Evolutionary conservation across 176 grass and related monocot species (phyloP).

Genomic region (Musa beccarii): DNA sequence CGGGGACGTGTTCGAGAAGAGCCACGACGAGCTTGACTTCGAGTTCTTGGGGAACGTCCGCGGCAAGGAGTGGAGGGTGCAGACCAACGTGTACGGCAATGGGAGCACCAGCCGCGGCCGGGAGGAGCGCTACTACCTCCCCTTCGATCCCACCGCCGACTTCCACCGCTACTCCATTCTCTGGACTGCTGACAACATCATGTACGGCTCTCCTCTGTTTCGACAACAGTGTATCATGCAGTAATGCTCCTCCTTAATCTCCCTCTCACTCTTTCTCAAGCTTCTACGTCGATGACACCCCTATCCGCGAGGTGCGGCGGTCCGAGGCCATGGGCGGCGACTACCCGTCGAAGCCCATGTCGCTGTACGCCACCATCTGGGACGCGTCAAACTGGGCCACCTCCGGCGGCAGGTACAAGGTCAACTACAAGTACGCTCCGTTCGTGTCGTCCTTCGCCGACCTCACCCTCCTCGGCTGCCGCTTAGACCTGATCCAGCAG

Average conservation of each 20-base stretch:
- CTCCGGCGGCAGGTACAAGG: constrained; percentile 51
- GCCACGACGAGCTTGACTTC: constrained; percentile 83
- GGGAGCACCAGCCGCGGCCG: constrained; percentile 62
- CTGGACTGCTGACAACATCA: constrained; percentile 38
- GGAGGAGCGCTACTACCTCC: constrained; percentile 71
- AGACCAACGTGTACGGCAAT: constrained; percentile 89
- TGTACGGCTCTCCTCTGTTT: constrained; percentile 8
- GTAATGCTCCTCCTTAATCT: background rate
- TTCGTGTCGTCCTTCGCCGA: constrained; percentile 68
- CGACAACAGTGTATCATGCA: too few species aligned
- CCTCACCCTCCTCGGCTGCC: constrained; percentile 66
- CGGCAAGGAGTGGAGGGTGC: constrained; percentile 65
- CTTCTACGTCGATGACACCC: constrained; percentile 74
- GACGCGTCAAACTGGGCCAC: constrained; percentile 85
- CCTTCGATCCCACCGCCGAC: constrained; percentile 73
- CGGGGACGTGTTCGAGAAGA: constrained; percentile 70
- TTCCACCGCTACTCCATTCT: constrained; percentile 97
- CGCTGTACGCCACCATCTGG: constrained; percentile 84
- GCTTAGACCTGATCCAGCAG: constrained; percentile 37
- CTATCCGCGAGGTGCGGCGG: constrained; percentile 54
- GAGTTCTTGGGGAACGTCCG: constrained; percentile 85
- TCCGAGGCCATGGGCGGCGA: constrained; percentile 31
- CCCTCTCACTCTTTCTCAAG: background rate
- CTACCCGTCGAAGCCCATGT: constrained; percentile 89
- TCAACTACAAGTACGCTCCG: constrained; percentile 64